These are phyloP conservation scores for Candida albicans DNA, from an alignment of 1,139 yeast genomes.

Conservation along the genomic window DNA sequence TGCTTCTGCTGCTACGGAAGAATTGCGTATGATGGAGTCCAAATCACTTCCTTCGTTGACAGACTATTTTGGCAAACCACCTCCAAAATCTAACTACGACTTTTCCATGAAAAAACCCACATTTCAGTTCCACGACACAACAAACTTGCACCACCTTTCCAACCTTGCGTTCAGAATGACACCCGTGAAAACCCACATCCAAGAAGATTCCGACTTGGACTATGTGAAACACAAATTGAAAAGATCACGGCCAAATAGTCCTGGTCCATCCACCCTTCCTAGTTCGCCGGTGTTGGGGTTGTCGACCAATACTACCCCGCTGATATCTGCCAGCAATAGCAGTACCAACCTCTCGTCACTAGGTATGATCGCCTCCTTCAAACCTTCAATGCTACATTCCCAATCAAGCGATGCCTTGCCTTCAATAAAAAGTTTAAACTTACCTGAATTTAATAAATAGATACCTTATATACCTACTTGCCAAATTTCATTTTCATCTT, in stretches of 20 bases:
- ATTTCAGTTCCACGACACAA: slow-evolving; percentile 12
- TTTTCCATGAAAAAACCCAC: slow-evolving; percentile 9
- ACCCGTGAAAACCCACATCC: slow-evolving; percentile 23
- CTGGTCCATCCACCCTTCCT: slow-evolving; percentile 40
- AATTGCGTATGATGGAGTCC: slow-evolving; percentile 58
- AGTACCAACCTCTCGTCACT: slow-evolving; percentile 43
- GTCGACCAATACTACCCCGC: slow-evolving; percentile 44
- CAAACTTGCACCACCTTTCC: slow-evolving; percentile 30
- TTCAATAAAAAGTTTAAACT: slow-evolving; percentile 49
- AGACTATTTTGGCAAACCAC: slow-evolving; percentile 44
- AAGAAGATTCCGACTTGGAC: slow-evolving; percentile 47
- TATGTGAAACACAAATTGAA: slow-evolving; percentile 55
- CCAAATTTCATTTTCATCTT: slow-evolving; percentile 88
- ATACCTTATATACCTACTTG: slow-evolving; percentile 58
- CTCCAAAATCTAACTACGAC: slow-evolving; percentile 2
- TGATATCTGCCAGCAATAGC: slow-evolving; percentile 45
- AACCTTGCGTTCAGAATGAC: slow-evolving; percentile 24
- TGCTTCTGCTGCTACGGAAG: slow-evolving; percentile 83
- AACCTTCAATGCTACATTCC: slow-evolving; percentile 11
- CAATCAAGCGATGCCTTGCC: slow-evolving; percentile 33
- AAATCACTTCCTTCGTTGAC: slow-evolving; percentile 66
- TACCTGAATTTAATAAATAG: slow-evolving; percentile 17
- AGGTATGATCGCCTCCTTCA: slow-evolving; percentile 27
- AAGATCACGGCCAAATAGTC: slow-evolving; percentile 75
- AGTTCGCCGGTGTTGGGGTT: slow-evolving; percentile 59